These are phyloP conservation scores for Fraxinus excelsior DNA, from an alignment of 257 asterid species.

Conservation along the genomic window DNA sequence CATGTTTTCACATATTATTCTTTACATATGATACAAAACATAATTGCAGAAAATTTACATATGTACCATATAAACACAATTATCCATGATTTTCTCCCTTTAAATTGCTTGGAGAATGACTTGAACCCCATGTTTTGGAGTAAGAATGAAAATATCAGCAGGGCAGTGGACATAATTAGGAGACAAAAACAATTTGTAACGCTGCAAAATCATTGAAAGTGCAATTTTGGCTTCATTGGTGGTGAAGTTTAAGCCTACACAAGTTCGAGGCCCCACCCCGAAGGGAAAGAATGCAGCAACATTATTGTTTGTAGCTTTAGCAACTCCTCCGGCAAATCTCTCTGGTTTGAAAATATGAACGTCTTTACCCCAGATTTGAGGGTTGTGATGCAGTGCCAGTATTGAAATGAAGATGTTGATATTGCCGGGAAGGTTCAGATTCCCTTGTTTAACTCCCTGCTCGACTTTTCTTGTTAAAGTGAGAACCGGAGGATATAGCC, in stretches of 20 bases:
- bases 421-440: conserved; percentile 34
- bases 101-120: conserved; percentile 41
- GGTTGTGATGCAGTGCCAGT: conserved; percentile 48
- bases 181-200: conserved; percentile 44
- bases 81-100: conserved; percentile 7
- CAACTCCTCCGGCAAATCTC: conserved; percentile 54
- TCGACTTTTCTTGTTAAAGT: conserved; percentile 46
- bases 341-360: conserved; percentile 56
- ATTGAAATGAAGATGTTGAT: conserved; percentile 43
- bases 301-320: conserved; percentile 59
- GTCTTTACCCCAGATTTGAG: conserved; percentile 57
- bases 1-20: not conserved
- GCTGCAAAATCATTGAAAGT: conserved; percentile 54
- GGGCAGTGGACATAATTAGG: conserved; percentile 54
- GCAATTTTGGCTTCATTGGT: conserved; percentile 61
- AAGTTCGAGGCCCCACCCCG: conserved; percentile 61
- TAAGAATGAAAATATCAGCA: conserved; percentile 43
- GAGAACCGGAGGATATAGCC: conserved; percentile 58
- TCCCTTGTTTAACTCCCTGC: conserved; percentile 40
- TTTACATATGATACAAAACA: not conserved
- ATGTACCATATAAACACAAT: not conserved
- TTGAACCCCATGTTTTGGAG: conserved; percentile 54
- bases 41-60: not conserved
- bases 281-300: conserved; percentile 55
- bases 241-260: conserved; percentile 60